Evolutionary conservation across 768 basidiomycete species (phyloP).

Genomic region (Phaeotremella skinneri): DNA sequence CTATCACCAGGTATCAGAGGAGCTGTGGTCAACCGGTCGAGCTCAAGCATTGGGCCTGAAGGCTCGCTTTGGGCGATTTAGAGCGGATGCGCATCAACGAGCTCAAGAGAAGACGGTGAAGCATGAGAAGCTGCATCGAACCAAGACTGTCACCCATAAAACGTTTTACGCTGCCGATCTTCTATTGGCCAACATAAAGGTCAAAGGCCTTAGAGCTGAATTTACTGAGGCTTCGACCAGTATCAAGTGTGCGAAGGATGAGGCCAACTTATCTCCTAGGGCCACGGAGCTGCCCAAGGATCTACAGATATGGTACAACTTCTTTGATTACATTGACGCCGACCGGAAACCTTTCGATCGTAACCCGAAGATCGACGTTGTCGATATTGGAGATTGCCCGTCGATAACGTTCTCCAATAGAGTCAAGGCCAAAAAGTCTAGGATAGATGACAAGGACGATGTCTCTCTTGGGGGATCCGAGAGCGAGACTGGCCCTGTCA

Average conservation of each 20-base stretch:
- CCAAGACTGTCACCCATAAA: constrained; percentile 66
- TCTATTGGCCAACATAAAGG: constrained; percentile 68
- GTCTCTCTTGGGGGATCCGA: background rate
- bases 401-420: constrained; percentile 72
- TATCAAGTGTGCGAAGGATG: constrained; percentile 1
- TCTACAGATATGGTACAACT: constrained; percentile 63
- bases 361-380: constrained; percentile 64
- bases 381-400: constrained; percentile 74
- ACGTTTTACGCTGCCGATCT: constrained; percentile 86
- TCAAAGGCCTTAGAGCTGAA: constrained; percentile 72
- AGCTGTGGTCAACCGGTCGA: constrained; percentile 76
- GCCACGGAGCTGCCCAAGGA: constrained; percentile 36
- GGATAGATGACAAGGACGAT: constrained; percentile 13
- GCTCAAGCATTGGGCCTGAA: constrained; percentile 83
- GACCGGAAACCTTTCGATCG: constrained; percentile 61
- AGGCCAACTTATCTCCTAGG: constrained; percentile 3
- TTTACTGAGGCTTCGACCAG: constrained; percentile 59
- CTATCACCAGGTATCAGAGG: constrained; percentile 74
- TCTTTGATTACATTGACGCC: constrained; percentile 77
- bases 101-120: constrained; percentile 71
- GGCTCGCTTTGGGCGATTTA: constrained; percentile 72
- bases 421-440: constrained; percentile 21
- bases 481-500: constrained; percentile 1
- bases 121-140: constrained; percentile 61
- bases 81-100: constrained; percentile 88